Evolutionary conservation across 2,329 filamentous ascomycete species (phyloP).

Genomic region (Sporothrix pallida): DNA sequence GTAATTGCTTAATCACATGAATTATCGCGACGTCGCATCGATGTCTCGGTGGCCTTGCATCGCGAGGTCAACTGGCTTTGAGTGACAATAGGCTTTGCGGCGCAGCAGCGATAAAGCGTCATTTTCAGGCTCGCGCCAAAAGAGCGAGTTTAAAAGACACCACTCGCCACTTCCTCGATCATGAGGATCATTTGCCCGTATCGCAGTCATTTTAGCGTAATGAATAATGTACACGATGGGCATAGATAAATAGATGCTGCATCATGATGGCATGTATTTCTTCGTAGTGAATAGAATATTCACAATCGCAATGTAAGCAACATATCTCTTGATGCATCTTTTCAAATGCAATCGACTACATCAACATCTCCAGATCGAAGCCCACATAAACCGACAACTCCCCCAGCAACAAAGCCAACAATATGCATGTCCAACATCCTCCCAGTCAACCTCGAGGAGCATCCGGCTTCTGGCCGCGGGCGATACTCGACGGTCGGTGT

Average conservation of each 20-base stretch:
- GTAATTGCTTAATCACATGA: background rate
- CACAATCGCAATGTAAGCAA: background rate
- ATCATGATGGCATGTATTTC: too few species aligned
- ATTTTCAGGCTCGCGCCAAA: background rate
- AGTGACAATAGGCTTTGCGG: background rate
- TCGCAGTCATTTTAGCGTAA: too few species aligned
- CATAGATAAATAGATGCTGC: background rate
- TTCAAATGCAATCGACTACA: background rate
- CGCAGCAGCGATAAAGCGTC: background rate
- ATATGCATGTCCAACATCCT: constrained; percentile 39
- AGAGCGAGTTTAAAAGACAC: background rate
- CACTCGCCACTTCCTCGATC: background rate
- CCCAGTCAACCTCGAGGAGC: constrained; percentile 39
- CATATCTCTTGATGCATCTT: background rate
- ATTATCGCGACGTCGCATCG: background rate
- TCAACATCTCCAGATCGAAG: background rate
- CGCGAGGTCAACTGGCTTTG: background rate
- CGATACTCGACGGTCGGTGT: constrained; percentile 39
- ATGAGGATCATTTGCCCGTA: background rate
- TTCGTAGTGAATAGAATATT: background rate
- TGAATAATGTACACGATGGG: background rate
- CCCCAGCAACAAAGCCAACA: background rate
- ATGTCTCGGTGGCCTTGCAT: constrained; percentile 6
- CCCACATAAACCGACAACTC: too few species aligned
- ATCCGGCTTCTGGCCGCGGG: constrained; percentile 39